phyloP scores from a whole-genome alignment of 2,329 filamentous ascomycete genomes.

The Blastomyces parvus region DNA sequence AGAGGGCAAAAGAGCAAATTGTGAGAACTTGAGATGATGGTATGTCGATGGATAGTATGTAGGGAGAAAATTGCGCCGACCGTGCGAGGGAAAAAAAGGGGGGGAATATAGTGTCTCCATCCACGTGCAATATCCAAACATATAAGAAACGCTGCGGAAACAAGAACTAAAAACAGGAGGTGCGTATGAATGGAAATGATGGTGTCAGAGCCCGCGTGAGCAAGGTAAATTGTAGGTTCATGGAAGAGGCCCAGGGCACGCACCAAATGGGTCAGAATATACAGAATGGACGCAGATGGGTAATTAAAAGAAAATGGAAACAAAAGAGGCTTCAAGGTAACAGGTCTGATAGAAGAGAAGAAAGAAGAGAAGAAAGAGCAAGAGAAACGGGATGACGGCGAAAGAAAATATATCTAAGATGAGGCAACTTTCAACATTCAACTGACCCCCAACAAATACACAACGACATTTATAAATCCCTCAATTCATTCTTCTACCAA shows the following conservation, averaged over 20 bases:
- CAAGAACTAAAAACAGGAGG: not conserved
- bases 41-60: not conserved
- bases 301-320: not conserved
- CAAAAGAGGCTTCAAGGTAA: not conserved
- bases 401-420: not conserved
- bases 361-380: not conserved
- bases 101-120: not conserved
- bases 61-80: conserved; percentile 1
- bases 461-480: not conserved
- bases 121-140: not conserved
- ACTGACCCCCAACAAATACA: not conserved
- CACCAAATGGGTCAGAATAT: not conserved
- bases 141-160: not conserved
- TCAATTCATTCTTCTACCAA: not conserved
- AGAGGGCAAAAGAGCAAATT: not conserved
- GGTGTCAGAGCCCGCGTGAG: not conserved
- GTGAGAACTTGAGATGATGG: not conserved
- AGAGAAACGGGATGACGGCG: not conserved
- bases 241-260: no score
- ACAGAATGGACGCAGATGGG: not conserved
- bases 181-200: not conserved
- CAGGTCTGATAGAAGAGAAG: not conserved
- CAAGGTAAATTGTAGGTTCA: not conserved
- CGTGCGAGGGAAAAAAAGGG: conserved; percentile 10
- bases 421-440: not conserved